phyloP scores from a whole-genome alignment of 2,329 filamentous ascomycete genomes.

The Cladobotryum protrusum region DNA sequence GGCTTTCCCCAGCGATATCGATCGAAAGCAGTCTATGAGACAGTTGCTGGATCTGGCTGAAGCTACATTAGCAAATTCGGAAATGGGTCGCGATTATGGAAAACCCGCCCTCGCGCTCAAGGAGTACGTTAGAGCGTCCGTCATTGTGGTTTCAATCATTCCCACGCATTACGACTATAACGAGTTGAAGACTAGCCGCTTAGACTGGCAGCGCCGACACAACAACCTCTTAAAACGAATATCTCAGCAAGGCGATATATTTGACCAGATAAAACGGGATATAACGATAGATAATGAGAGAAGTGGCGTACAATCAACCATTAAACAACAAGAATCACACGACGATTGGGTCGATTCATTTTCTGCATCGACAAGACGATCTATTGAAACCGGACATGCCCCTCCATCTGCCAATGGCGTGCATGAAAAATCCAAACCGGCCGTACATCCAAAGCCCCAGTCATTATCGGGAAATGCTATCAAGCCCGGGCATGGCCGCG shows the following conservation, averaged over 20 bases:
- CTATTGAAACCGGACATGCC: background rate
- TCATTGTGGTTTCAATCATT: slow-evolving; percentile 71
- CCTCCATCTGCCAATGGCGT: slow-evolving; percentile 15
- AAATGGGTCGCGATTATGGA: slow-evolving; percentile 55
- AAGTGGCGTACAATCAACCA: slow-evolving; percentile 49
- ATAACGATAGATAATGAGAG: slow-evolving; percentile 59
- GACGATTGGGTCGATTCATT: slow-evolving; percentile 9
- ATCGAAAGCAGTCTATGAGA: slow-evolving; percentile 44
- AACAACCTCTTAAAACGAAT: slow-evolving; percentile 45
- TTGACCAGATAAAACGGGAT: slow-evolving; percentile 50
- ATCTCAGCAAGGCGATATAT: slow-evolving; percentile 40
- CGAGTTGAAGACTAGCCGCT: slow-evolving; percentile 50
- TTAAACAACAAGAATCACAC: slow-evolving; percentile 15
- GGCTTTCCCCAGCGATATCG: slow-evolving; percentile 39
- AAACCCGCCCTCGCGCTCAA: slow-evolving; percentile 70
- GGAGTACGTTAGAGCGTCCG: slow-evolving; percentile 76
- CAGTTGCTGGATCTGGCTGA: slow-evolving; percentile 50
- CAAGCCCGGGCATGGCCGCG: slow-evolving; percentile 25
- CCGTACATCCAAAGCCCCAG: slow-evolving; percentile 61
- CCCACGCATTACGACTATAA: slow-evolving; percentile 71
- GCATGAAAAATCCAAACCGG: slow-evolving; percentile 35
- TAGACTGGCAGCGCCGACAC: slow-evolving; percentile 44
- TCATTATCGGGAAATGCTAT: slow-evolving; percentile 56
- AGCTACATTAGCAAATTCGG: slow-evolving; percentile 51
- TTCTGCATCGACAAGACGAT: slow-evolving; percentile 11